Percentiles rank a stretch among this genome's conserved stretches.
Evolutionary conservation across 2,329 filamentous ascomycete genomes (phyloP).

Genomic region (Rhytidhysteron rufulum): DNA sequence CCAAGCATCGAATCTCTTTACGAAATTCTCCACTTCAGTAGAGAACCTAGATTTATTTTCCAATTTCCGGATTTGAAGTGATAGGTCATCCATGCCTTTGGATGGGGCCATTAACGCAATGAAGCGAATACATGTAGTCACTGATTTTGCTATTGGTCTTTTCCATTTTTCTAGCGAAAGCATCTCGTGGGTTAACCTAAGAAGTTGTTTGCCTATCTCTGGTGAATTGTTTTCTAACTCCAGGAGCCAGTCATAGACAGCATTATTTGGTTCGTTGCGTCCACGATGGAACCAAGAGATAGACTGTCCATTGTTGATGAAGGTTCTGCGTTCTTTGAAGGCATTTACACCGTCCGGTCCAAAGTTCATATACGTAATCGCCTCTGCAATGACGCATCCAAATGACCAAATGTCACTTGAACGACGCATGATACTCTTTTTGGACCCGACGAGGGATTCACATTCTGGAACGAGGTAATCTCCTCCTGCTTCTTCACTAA

Average conservation of each 20-base stretch:
- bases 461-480: neutral
- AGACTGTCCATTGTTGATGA: no score
- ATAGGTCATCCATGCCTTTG: neutral
- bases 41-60: neutral
- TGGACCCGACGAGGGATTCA: neutral
- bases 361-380: neutral
- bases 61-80: no score
- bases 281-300: constrained; percentile 1
- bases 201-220: neutral
- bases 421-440: neutral
- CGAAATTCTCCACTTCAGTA: neutral
- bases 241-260: neutral
- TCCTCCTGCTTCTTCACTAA: neutral
- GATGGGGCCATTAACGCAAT: neutral
- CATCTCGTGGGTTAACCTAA: neutral
- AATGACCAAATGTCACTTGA: constrained; percentile 1
- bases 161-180: neutral
- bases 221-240: neutral
- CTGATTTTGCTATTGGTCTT: neutral
- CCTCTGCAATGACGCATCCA: neutral
- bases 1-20: neutral
- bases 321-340: no score
- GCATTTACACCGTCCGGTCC: neutral
- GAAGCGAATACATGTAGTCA: neutral
- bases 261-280: neutral